These are phyloP conservation scores for Agaricus blazei DNA, from an alignment of 768 basidiomycete genomes.

Conservation along the genomic window DNA sequence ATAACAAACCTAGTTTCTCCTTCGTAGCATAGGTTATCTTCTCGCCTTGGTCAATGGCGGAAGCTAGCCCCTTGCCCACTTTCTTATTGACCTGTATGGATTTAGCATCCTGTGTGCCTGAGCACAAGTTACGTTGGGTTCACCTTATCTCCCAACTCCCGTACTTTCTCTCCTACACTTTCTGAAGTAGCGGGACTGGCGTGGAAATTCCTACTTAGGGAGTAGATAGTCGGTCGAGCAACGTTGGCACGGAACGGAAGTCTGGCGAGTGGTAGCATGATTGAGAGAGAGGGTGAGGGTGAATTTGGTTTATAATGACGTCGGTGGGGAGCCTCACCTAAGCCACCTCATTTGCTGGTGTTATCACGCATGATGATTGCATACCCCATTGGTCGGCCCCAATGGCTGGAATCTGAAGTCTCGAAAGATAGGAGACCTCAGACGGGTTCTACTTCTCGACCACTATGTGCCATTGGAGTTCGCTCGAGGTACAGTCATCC, in stretches of 20 bases:
- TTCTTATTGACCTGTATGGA: slow-evolving; percentile 36
- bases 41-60: slow-evolving; percentile 43
- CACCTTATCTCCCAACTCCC: slow-evolving; percentile 40
- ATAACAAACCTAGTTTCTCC: slow-evolving; percentile 33
- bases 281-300: background rate
- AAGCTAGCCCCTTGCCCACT: slow-evolving; percentile 39
- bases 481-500: no score
- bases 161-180: slow-evolving; percentile 39
- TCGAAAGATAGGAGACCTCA: background rate
- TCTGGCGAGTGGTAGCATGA: background rate
- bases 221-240: background rate
- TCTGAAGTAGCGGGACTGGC: slow-evolving; percentile 28
- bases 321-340: slow-evolving; percentile 1
- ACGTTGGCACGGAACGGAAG: background rate
- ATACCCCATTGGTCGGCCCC: no score
- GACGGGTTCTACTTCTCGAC: no score
- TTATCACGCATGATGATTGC: background rate
- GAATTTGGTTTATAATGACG: slow-evolving; percentile 2
- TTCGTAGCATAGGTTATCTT: slow-evolving; percentile 34
- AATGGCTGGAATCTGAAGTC: background rate
- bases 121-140: background rate
- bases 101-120: background rate
- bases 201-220: slow-evolving; percentile 26
- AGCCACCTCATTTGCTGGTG: slow-evolving; percentile 5
- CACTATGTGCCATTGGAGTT: no score